Base-by-base conservation (phyloP, 805 yeast genomes). In the Yamadazyma sp. region DNA sequence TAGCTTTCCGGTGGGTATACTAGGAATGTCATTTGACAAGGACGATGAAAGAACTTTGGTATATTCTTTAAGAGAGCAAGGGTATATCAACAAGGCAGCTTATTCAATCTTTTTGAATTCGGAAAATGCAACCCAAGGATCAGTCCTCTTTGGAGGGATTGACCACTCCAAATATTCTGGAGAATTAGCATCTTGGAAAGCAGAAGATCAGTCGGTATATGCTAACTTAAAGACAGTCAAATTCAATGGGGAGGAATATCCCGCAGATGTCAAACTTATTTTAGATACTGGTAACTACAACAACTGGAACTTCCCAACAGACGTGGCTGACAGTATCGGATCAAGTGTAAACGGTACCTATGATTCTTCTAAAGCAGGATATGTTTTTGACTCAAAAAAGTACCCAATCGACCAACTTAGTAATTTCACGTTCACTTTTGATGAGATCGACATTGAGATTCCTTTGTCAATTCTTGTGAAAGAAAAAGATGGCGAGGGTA, bases 31-130 rank as follows among this genome's bases (percentile, higher is more conserved):
- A 4, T 30, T 30, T 30, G 33, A 30, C 15, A 13, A 18, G 6
- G 47, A 4, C 54, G 54, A 9, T 13, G n/a, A 37, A 70, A 71
- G 9, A 37, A 47, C 35, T 62, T n/a, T 30, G 15, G 33, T 30
- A 7, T 30, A 30, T 8, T 63, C 47, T 45, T 30, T 30, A 11
- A 30, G 17, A 13, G 33, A 30, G 14, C 25, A 30, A n/a, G 33
- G 24, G 5, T 13, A 16, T 11, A 32, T 32, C 21, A 47, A 60
- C 23, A 62, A 58, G 41, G 46, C 46, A 27, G 62, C 64, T 23
- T 67, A 67, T 48, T 63, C 70, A 11, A 54, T 67, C 37, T 67
- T 57, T 46, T 59, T 67, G 50, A 48, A 54, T 31, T 37, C 52
- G 1, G 38, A 43, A 3, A 47, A 45, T 22, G 58, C 48, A 11